These are phyloP conservation scores for Termitomyces titanicus DNA, from an alignment of 768 basidiomycete species.

Conservation along the genomic window DNA sequence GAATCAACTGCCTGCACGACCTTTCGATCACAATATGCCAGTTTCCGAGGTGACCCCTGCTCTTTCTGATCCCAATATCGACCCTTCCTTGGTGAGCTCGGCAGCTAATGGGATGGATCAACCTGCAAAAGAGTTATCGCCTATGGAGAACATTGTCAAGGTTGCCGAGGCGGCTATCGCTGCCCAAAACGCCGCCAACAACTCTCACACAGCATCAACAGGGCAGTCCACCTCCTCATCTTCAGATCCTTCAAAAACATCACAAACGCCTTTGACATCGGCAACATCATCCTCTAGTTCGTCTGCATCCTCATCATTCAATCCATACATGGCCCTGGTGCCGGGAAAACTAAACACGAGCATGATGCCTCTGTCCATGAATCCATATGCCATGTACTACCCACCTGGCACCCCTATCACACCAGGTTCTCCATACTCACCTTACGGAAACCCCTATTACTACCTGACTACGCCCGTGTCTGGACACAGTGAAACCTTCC, in stretches of 20 bases:
- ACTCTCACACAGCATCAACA: constrained; percentile 2
- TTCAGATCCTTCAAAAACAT: background rate
- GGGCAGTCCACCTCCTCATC: constrained; percentile 5
- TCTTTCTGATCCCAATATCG: constrained; percentile 11
- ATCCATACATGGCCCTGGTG: constrained; percentile 20
- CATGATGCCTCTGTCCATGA: constrained; percentile 20
- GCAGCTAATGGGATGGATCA: background rate
- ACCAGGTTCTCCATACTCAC: constrained; percentile 30
- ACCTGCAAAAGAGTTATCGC: constrained; percentile 12
- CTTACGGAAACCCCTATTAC: constrained; percentile 42
- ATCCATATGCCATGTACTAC: constrained; percentile 43
- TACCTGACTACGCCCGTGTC: constrained; percentile 36
- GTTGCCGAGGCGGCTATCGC: constrained; percentile 35
- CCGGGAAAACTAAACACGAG: constrained; percentile 18
- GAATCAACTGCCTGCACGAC: background rate
- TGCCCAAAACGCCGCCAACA: constrained; percentile 23
- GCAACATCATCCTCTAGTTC: constrained; percentile 7
- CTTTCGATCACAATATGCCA: background rate
- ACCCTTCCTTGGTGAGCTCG: constrained; percentile 12
- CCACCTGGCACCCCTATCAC: constrained; percentile 35
- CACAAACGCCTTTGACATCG: background rate
- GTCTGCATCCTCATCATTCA: constrained; percentile 18
- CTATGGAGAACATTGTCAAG: constrained; percentile 33
- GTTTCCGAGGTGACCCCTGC: background rate
- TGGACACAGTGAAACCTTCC: constrained; percentile 34